These are phyloP conservation scores for Colletotrichum limetticola DNA, from an alignment of 2,329 filamentous ascomycete species.

Conservation along the genomic window DNA sequence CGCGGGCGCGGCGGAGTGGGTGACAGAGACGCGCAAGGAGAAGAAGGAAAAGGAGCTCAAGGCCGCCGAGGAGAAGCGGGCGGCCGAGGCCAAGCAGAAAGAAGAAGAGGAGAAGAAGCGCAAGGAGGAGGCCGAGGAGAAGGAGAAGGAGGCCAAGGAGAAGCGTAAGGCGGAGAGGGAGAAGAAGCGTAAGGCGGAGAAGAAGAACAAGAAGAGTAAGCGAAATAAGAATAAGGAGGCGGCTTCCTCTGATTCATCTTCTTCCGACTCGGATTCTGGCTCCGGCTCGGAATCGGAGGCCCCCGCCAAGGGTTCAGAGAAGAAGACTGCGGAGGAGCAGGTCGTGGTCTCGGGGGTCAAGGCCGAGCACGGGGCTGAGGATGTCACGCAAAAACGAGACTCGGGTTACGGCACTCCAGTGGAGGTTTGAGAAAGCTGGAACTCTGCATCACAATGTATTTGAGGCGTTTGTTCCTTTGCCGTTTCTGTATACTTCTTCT, in stretches of 20 bases:
- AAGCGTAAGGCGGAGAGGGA: slow-evolving; percentile 39
- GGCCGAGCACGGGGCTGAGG: slow-evolving; percentile 43
- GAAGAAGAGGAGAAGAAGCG: slow-evolving; percentile 46
- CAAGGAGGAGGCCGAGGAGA: slow-evolving; percentile 42
- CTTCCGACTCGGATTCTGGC: background rate
- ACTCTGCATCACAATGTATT: background rate
- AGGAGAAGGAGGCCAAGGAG: slow-evolving; percentile 40
- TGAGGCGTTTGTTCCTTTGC: too few species aligned
- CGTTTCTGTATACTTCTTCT: too few species aligned
- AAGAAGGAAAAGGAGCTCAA: slow-evolving; percentile 58
- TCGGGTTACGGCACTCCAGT: slow-evolving; percentile 35
- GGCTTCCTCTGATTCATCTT: background rate
- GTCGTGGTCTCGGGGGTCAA: slow-evolving; percentile 36
- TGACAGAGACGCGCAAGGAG: slow-evolving; percentile 59
- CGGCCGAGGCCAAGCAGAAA: slow-evolving; percentile 49
- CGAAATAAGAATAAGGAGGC: slow-evolving; percentile 34
- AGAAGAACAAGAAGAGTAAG: slow-evolving; percentile 38
- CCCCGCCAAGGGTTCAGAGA: background rate
- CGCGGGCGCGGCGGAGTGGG: slow-evolving; percentile 58
- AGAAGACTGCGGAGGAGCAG: slow-evolving; percentile 12
- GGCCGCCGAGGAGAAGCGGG: slow-evolving; percentile 53
- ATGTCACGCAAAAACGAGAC: slow-evolving; percentile 37
- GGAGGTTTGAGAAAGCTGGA: slow-evolving; percentile 14
- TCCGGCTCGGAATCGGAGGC: slow-evolving; percentile 2
- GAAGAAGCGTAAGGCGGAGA: slow-evolving; percentile 31